phyloP scores from a whole-genome alignment of 75 land plant genomes.

The Azolla pinnata region DNA sequence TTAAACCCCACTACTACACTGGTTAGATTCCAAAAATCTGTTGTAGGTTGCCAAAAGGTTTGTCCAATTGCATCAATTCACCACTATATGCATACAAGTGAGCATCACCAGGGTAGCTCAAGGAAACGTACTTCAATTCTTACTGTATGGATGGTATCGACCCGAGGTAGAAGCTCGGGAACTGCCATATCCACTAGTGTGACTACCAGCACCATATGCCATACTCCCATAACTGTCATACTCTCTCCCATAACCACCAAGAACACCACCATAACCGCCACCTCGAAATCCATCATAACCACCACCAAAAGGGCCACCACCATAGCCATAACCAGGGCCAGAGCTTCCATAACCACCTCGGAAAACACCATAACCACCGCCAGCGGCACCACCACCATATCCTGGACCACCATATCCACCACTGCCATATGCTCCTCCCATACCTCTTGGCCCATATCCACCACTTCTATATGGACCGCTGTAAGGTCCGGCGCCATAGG shows the following conservation, averaged over 20 bases:
- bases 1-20: too few species aligned
- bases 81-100: too few species aligned
- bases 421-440: constrained; percentile 51
- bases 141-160: constrained; percentile 74
- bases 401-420: constrained; percentile 43
- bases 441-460: constrained; percentile 55
- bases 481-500: constrained; percentile 39
- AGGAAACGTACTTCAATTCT: constrained; percentile 15
- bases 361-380: constrained; percentile 21
- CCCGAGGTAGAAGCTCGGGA: constrained; percentile 29
- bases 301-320: constrained; percentile 30
- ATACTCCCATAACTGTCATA: constrained; percentile 43
- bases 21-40: too few species aligned
- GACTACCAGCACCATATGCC: constrained; percentile 36
- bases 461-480: constrained; percentile 25
- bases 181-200: constrained; percentile 35
- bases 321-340: constrained; percentile 42
- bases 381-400: constrained; percentile 43
- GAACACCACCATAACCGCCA: constrained; percentile 43
- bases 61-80: too few species aligned
- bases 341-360: constrained; percentile 44
- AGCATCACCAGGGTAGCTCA: too few species aligned
- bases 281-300: constrained; percentile 57
- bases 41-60: too few species aligned
- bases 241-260: constrained; percentile 59